Percentiles rank a stretch among this genome's conserved stretches.
Evolutionary conservation across 768 basidiomycete species (phyloP).

Genomic region (Boletus sp.): DNA sequence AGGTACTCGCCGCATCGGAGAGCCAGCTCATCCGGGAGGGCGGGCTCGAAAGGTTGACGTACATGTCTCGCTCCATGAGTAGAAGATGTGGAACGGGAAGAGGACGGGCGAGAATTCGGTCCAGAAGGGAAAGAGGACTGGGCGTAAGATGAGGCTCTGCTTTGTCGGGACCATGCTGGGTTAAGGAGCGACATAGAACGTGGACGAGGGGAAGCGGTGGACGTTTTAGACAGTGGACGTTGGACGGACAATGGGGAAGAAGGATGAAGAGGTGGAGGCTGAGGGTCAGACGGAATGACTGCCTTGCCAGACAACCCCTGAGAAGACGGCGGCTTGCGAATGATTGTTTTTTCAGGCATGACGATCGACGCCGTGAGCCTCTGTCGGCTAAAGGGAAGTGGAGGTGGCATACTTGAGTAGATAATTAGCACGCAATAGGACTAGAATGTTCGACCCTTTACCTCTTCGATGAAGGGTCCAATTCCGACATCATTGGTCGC

Average conservation of each 20-base stretch:
- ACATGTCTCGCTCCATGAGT: slow-evolving; percentile 48
- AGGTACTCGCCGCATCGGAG: slow-evolving; percentile 57
- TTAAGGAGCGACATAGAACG: slow-evolving; percentile 20
- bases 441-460: neutral
- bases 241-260: slow-evolving; percentile 37
- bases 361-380: slow-evolving; percentile 46
- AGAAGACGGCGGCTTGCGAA: slow-evolving; percentile 35
- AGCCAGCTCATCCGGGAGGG: slow-evolving; percentile 73
- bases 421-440: neutral
- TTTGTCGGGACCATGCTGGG: slow-evolving; percentile 28
- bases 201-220: slow-evolving; percentile 16
- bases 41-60: slow-evolving; percentile 62
- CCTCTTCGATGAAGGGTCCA: slow-evolving; percentile 7
- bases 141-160: slow-evolving; percentile 38
- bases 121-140: slow-evolving; percentile 18
- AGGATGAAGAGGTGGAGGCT: slow-evolving; percentile 32
- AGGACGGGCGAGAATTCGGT: slow-evolving; percentile 10
- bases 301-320: slow-evolving; percentile 44
- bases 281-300: slow-evolving; percentile 40
- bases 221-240: neutral
- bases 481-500: slow-evolving; percentile 9
- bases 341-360: slow-evolving; percentile 51
- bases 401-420: slow-evolving; percentile 3
- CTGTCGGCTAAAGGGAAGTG: slow-evolving; percentile 40
- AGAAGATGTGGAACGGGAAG: slow-evolving; percentile 21